Base-by-base conservation (phyloP, 768 basidiomycete genomes). In the Calocera cornea region DNA sequence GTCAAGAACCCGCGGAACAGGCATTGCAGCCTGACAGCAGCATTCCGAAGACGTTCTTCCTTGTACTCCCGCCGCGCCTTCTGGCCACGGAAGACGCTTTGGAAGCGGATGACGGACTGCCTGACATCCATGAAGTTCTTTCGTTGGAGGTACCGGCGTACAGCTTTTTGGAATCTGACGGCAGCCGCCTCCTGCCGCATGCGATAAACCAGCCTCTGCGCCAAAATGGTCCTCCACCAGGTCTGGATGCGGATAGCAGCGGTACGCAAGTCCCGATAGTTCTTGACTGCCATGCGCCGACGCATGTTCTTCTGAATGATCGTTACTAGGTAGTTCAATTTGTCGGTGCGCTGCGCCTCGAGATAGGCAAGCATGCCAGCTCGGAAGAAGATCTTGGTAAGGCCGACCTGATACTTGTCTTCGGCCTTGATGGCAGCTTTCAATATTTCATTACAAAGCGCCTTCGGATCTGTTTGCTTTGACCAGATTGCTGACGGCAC, bases 311-410 rank as follows among this genome's bases (percentile, higher is more conserved):
- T 98, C 80, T 98, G 97, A 1, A 99, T 89, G 65, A 97, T 84
- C 14, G 94, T 97, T 69, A 95, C 92, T 78, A 99, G 85, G 24
- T 87, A 81, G 74, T 95, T 95, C 65, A 98, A 83, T 68, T 90
- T 83, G 69, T 90, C 87, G 7, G 93, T 87, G 41, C 97, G 90
- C 66, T 95, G 82, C 17, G 91, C 86, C 78, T 99, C 97, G 50
- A 99, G 82, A 5, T 90, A 89, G 31, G 97, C 95, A 66, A 99
- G 87, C 93, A 98, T 97, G 70, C 97, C 97, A 14, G 97, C 95
- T 69, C 97, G 86, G 84, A 99, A 98, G 80, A 99, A 99, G 72
- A 99, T 97, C 79, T 99, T 99, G 31, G 92, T 98, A 33, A 94
- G 83, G 72, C 97, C 97, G 73, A 87, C 87, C 78, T 99, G 97